phyloP scores from a whole-genome alignment of 2,329 filamentous ascomycete species.

The Scedosporium aurantiacum region DNA sequence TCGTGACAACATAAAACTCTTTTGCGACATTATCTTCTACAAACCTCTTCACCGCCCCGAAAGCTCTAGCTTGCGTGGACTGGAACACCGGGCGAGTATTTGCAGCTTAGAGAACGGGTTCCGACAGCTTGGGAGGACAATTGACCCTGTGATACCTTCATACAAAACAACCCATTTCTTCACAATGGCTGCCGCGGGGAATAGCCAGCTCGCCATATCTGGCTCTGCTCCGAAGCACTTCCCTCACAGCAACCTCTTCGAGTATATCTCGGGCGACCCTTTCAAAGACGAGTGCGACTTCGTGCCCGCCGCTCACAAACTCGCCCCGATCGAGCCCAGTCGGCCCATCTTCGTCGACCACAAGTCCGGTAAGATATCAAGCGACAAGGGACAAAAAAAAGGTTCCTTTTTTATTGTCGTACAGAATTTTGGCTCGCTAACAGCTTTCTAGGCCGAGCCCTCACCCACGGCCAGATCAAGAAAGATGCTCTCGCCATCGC shows the following conservation, averaged over 20 bases:
- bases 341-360: slow-evolving; percentile 29
- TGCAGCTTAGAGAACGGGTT: not conserved
- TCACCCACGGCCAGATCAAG: slow-evolving; percentile 22
- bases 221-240: slow-evolving; percentile 7
- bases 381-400: not conserved
- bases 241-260: slow-evolving; percentile 21
- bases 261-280: slow-evolving; percentile 26
- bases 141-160: not conserved
- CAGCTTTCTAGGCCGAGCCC: slow-evolving; percentile 19
- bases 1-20: not conserved
- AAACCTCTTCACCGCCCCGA: not conserved
- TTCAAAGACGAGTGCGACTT: slow-evolving; percentile 21
- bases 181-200: not conserved
- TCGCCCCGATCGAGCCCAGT: slow-evolving; percentile 21
- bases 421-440: not conserved
- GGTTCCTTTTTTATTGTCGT: not conserved
- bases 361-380: slow-evolving; percentile 21
- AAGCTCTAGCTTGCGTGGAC: not conserved
- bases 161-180: not conserved
- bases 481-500: slow-evolving; percentile 25
- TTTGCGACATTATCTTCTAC: not conserved
- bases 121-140: not conserved
- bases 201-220: not conserved
- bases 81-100: not conserved
- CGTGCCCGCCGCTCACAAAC: slow-evolving; percentile 16